Conservation (phyloP, 441 rosid genomes). For the Syzygium syzygioides region DNA sequence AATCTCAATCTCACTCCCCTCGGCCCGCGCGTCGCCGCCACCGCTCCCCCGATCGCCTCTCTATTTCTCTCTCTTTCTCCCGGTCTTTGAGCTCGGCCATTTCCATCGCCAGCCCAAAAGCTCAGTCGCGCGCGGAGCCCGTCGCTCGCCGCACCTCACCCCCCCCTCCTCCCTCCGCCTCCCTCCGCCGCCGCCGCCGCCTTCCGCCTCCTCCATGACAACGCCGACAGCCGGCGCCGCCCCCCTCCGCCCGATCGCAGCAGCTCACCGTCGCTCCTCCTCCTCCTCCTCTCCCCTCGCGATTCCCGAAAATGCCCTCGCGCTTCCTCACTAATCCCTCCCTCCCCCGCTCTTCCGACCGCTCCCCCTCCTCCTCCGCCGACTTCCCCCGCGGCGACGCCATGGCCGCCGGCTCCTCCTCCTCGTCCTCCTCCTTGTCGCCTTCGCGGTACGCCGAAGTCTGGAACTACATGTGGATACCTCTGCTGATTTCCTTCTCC, state of each 20-base stretch:
- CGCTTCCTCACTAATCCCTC: conserved; percentile 24
- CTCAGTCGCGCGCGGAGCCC: not conserved
- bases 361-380: conserved; percentile 9
- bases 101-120: not conserved
- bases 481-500: conserved; percentile 35
- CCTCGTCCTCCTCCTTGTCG: conserved; percentile 13
- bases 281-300: too few species aligned
- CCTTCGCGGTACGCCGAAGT: conserved; percentile 21
- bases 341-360: not conserved
- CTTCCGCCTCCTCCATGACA: not conserved
- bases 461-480: conserved; percentile 57
- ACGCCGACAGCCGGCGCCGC: not conserved
- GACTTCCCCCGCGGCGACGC: conserved; percentile 17
- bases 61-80: not conserved
- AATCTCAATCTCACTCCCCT: not conserved
- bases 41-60: not conserved
- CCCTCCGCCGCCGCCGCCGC: too few species aligned
- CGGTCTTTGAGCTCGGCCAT: not conserved
- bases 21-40: not conserved
- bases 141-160: not conserved
- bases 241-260: not conserved
- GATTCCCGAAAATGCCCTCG: conserved; percentile 28
- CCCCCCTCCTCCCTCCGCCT: not conserved
- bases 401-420: conserved; percentile 9
- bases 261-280: not conserved